Conservation (phyloP, 148 eudicot species). For the Polygonum maritimum region DNA sequence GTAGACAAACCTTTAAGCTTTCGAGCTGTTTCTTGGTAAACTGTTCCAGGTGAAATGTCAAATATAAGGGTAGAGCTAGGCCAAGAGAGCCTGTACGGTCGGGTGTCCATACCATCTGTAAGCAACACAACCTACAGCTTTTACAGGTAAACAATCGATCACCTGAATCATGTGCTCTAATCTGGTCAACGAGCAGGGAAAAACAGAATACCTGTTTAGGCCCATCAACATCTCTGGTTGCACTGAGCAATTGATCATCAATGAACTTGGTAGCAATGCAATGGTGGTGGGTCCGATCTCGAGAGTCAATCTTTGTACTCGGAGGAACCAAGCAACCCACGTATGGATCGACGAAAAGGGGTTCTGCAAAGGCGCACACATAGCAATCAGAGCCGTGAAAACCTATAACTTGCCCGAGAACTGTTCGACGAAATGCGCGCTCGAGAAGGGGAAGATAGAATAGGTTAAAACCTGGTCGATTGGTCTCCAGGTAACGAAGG, state of each 20-base stretch:
- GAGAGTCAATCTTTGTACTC: constrained; percentile 21
- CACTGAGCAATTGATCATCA: constrained; percentile 58
- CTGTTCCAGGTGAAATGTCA: constrained; percentile 56
- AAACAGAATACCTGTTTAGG: constrained; percentile 51
- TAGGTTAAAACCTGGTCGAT: constrained; percentile 30
- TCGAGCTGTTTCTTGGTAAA: constrained; percentile 32
- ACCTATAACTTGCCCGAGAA: neutral
- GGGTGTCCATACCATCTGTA: constrained; percentile 94
- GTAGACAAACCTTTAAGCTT: constrained; percentile 53
- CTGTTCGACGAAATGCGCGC: constrained; percentile 47
- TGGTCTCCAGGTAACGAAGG: constrained; percentile 66
- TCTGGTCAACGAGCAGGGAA: neutral
- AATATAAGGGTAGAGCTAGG: constrained; percentile 64
- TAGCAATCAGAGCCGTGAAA: neutral
- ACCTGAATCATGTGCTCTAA: neutral
- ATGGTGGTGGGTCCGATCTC: constrained; percentile 29
- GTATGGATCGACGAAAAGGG: constrained; percentile 76
- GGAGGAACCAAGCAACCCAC: constrained; percentile 55
- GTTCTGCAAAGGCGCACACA: constrained; percentile 46
- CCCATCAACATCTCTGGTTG: constrained; percentile 38
- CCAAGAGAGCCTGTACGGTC: constrained; percentile 81
- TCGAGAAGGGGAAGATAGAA: neutral
- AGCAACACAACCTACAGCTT: constrained; percentile 69
- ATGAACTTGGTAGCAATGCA: constrained; percentile 76
- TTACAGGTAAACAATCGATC: constrained; percentile 8